phyloP scores from a whole-genome alignment of 2,329 filamentous ascomycete species.

The Penicillium sp. region DNA sequence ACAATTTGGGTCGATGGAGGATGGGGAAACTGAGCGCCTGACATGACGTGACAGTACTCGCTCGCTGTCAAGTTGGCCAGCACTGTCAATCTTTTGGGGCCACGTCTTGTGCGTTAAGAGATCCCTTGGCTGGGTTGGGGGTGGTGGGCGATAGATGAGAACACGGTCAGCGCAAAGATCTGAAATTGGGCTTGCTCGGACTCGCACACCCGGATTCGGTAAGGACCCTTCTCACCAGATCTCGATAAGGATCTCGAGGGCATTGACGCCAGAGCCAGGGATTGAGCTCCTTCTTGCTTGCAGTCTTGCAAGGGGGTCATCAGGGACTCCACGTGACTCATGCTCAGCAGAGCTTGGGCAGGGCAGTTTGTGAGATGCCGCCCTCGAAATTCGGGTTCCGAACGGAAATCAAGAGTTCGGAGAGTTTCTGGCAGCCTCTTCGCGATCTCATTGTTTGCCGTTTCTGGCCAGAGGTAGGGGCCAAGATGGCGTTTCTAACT shows the following conservation, averaged over 20 bases:
- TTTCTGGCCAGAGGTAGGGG: neutral
- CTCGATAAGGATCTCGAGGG: neutral
- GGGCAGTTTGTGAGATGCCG: no score
- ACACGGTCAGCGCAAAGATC: neutral
- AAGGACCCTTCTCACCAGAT: neutral
- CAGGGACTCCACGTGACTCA: neutral
- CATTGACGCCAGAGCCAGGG: neutral
- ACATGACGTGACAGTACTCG: slow-evolving; percentile 8
- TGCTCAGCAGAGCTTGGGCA: neutral
- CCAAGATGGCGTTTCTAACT: neutral
- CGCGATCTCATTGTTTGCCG: neutral
- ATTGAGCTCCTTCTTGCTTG: neutral
- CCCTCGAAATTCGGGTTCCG: neutral
- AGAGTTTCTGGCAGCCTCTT: neutral
- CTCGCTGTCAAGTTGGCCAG: slow-evolving; percentile 17
- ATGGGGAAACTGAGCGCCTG: slow-evolving; percentile 12
- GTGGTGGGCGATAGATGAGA: neutral
- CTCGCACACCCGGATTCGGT: neutral
- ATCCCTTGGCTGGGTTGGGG: neutral
- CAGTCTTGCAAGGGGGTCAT: neutral
- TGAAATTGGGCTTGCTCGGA: neutral
- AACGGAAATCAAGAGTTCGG: neutral
- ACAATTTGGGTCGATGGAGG: neutral
- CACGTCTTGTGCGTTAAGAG: slow-evolving; percentile 14
- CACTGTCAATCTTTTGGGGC: slow-evolving; percentile 19